Evolutionary conservation across 176 grass and related monocot genomes (phyloP).

Genomic region (Avena sativa): DNA sequence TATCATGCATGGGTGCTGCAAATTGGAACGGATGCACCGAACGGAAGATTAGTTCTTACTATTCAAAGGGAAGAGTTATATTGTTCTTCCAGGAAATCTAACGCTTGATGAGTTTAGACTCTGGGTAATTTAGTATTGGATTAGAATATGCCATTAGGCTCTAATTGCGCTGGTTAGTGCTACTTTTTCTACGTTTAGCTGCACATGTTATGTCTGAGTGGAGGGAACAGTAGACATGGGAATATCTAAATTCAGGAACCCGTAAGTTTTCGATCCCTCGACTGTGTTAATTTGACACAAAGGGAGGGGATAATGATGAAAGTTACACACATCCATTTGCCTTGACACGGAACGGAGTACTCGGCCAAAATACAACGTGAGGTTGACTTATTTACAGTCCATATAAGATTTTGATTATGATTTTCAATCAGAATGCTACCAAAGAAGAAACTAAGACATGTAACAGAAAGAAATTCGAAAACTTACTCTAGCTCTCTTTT

Average conservation of each 20-base stretch:
- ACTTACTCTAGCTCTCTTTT: no score
- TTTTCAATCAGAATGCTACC: not conserved
- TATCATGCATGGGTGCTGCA: slow-evolving; percentile 7
- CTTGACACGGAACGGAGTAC: not conserved
- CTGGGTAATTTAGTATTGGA: not conserved
- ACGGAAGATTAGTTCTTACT: not conserved
- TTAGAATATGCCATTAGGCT: not conserved
- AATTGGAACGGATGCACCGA: not conserved
- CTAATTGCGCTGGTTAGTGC: slow-evolving; percentile 10
- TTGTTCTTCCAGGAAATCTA: not conserved
- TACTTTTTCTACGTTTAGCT: not conserved
- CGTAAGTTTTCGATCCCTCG: not conserved
- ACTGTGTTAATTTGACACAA: not conserved
- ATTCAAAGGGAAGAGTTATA: not conserved
- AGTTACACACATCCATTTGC: not conserved
- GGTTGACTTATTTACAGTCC: not conserved
- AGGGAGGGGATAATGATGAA: not conserved
- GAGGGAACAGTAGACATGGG: not conserved
- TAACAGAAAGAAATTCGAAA: no score
- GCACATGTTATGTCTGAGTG: not conserved
- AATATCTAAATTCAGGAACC: not conserved
- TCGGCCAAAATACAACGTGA: not conserved
- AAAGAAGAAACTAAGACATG: not conserved
- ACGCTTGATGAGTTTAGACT: not conserved
- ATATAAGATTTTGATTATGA: not conserved